Evolutionary conservation across 495 filamentous ascomycete genomes (phyloP), one percentile per base, ranked within the genome.

Genomic region (Penicillium macrosclerotiorum): DNA sequence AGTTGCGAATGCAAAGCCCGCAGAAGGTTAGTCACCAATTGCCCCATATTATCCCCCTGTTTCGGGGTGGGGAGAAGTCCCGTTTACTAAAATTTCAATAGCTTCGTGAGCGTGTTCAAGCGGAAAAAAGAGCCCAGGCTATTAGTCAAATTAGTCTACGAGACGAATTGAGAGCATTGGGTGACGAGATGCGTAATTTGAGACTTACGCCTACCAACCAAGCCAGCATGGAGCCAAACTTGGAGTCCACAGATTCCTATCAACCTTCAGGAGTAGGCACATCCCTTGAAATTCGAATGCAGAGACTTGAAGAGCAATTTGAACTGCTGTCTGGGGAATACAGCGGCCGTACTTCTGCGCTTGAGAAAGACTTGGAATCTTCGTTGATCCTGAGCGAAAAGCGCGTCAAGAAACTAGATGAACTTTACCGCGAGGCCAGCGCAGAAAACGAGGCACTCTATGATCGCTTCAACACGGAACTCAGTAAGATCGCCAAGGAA

Each of bases 401-500:
- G 36, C 92, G 93, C 43, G 85, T 84, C 32, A 85, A 82, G 55
- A 85, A 88, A 30, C 79, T 96, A 25, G 91, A 96, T 60, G 88
- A 93, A 63, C 67, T 95, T 26, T 93, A 94, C 67, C 87, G 89
- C 47, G 86, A 95, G 55, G 80, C 84, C 13, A 92, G 83, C 57
- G 88, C 88, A 0, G 93, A 97, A 72, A 98, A 96, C 52, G 92
- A 96, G 66, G 80, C 93, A 37, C 74, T 96, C 29, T 96, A 96
- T 62, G 88, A 91, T 52, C 86, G 85, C 51, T 96, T 96, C 72
- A 96, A 96, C 53, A 77, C 81, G 18, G 93, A 98, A 61, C 68
- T 98, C 35, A 86, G 79, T 41, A 90, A 88, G 72, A 85, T 96
- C 42, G 74, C 88, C 14, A 84, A 79, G 56, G 85, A 83, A 7